Base-by-base conservation (phyloP, 2,329 filamentous ascomycete species). In the Neoscytalidium dimidiatum region DNA sequence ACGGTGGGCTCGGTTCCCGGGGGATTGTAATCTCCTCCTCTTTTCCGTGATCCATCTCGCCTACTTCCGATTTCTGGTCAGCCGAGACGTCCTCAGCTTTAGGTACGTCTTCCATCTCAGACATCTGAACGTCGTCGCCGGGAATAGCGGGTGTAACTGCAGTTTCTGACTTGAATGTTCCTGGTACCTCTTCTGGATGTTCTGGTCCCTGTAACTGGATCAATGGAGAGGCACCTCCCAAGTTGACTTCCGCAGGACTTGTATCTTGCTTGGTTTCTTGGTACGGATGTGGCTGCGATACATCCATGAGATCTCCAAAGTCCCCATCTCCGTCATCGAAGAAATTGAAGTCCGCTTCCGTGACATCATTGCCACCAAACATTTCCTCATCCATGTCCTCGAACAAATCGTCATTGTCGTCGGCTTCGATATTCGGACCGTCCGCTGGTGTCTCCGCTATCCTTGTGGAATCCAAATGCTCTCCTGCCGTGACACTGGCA, bases 341-440 rank as follows among this genome's bases (percentile, higher is more conserved):
- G 75, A 94, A 94, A 73, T 86, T 92, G 74, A 94, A 94, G 72
- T 95, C 92, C 5, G 88, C 91, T 69, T 95, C 92, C 1, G 90
- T 93, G n/a, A 94, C 81, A n/a, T 80, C 86, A 67, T 87, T 85
- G n/a, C 88, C 86, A n/a, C 84, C 88, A 76, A 92, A 92, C 69
- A 90, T 85, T 68, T 92, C 89, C 35, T 65, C 63, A 13, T 88
- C 88, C 69, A 91, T 82, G 63, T 91, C 89, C 21, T 85, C 88
- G 71, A 92, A 91, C 4, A 92, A 79, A 69, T 89, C 86, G 67
- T 88, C 85, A 58, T 76, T 73, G 33, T 67, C 69, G 23, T 67
- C 70, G 23, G 56, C 29, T n/a, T 60, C 51, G 17, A 52, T 19
- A 14, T 23, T 6, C 4, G 13, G 49, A 4, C 48, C 53, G 23